Evolutionary conservation across 2,329 filamentous ascomycete genomes (phyloP), one percentile per base, ranked within the genome.

Genomic region (Ophiostoma triangulosporum): DNA sequence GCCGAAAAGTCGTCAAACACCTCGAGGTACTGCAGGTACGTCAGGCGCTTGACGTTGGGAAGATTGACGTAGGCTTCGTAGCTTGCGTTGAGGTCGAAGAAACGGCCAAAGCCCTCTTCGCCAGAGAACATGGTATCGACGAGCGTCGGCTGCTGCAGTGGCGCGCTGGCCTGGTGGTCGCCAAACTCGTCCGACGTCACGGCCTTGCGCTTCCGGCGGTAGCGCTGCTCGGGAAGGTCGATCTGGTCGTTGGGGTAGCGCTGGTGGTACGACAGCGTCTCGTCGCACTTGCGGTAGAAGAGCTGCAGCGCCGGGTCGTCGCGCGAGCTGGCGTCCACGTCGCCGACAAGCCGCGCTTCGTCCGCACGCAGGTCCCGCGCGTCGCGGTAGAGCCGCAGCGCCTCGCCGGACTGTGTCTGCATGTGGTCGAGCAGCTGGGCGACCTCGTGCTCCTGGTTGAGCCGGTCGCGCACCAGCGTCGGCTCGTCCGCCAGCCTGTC

Each of bases 81-180:
- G 60, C 83, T 79, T 36, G 75, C 78, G 17, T 85, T 91, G 48
- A 98, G 71, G 66, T 98, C 93, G 63, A 98, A 86, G 68, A 88
- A 98, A 61, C 88, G 85, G 43, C 93, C 93, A 63, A 86, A 96
- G 0, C 84, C 85, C 67, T 98, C 93, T 68, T 98, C 94, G 57
- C 93, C 93, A 0, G 89, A 95, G 68, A 98, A 98, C 73, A 97
- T 85, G 55, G 81, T 81, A 64, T 97, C 91, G 48, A 96, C 83
- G 51, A 90, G 80, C 43, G 79, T 80, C 4, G 77, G 74, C 54
- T 78, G 68, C 4, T 26, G 15, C 15, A 11, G 26, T 26, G 20
- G 27, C 49, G 8, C 14, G 17, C 14, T 24, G 14, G 15, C 20
- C 20, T 12, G 14, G 22, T 11, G 12, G 22, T 51, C 26, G 14